phyloP scores from a whole-genome alignment of 257 asterid genomes.

The Penstemon davidsonii region DNA sequence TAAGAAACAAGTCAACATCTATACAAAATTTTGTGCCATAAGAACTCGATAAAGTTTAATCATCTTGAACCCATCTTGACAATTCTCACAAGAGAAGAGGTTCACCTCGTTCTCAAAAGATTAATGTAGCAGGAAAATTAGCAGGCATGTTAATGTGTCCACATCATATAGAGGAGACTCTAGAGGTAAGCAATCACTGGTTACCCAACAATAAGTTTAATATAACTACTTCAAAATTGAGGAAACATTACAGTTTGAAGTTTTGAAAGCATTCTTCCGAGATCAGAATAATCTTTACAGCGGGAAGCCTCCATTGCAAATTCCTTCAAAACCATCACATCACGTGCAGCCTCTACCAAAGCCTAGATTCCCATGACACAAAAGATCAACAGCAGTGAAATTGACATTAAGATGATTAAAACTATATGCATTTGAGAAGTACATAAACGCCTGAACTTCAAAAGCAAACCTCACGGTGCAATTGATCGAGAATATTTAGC shows the following conservation, averaged over 20 bases:
- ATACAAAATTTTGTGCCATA: conserved; percentile 12
- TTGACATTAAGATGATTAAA: conserved; percentile 2
- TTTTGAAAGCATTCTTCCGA: conserved; percentile 87
- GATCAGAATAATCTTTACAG: conserved; percentile 79
- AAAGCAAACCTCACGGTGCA: conserved; percentile 77
- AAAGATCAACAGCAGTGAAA: conserved; percentile 21
- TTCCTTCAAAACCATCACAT: conserved; percentile 77
- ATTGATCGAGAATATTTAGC: conserved; percentile 78
- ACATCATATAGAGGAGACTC: conserved; percentile 16
- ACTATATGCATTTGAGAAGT: conserved; percentile 5
- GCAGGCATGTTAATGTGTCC: conserved; percentile 7
- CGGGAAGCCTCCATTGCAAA: conserved; percentile 87
- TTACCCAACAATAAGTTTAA: conserved; percentile 12
- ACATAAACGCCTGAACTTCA: conserved; percentile 22
- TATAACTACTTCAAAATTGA: conserved; percentile 26
- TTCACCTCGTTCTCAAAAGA: background rate
- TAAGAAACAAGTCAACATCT: background rate
- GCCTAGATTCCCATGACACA: conserved; percentile 56
- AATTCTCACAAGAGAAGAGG: background rate
- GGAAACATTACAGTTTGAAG: conserved; percentile 68
- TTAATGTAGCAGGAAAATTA: background rate
- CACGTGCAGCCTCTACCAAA: conserved; percentile 73
- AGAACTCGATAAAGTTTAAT: conserved; percentile 15
- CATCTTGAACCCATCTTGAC: background rate
- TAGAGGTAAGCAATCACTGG: background rate